A percentile compares a stretch with the other conserved stretches of the same genome.
Evolutionary conservation across 352 stramenopile genomes (phyloP).

Genomic region (Globisporangium cystogenes): DNA sequence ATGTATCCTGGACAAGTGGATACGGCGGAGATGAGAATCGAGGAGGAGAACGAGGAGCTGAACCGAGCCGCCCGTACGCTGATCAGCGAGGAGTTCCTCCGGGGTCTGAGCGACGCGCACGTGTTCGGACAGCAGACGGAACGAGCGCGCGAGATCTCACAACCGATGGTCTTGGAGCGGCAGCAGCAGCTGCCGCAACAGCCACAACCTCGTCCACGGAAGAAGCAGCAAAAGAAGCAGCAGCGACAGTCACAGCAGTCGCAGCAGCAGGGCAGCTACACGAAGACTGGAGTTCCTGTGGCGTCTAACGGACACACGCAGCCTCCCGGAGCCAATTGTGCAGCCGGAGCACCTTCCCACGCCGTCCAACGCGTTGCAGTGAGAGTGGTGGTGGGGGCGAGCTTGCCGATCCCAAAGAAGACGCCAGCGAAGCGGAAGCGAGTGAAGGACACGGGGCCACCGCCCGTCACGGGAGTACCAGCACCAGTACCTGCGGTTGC

Average conservation of each 20-base stretch:
- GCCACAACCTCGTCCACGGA: background rate
- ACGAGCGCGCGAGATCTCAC: background rate
- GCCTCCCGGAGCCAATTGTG: background rate
- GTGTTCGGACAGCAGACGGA: background rate
- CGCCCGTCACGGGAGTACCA: too few species aligned
- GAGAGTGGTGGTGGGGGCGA: background rate
- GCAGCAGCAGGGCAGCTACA: background rate
- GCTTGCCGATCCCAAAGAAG: slow-evolving; percentile 1
- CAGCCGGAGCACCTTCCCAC: background rate
- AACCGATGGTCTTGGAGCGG: background rate
- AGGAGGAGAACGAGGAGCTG: slow-evolving; percentile 6
- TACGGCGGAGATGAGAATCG: background rate
- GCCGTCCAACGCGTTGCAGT: background rate
- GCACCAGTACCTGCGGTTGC: too few species aligned
- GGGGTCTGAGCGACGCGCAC: background rate
- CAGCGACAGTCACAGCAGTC: background rate
- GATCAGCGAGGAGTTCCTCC: slow-evolving; percentile 4
- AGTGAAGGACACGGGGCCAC: background rate
- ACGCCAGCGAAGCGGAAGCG: slow-evolving; percentile 4
- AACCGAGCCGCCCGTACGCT: background rate
- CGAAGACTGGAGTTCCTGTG: background rate
- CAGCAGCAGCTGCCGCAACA: background rate
- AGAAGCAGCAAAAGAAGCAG: background rate
- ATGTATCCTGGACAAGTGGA: background rate
- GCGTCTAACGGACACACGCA: slow-evolving; percentile 4